Base-by-base conservation (phyloP, 768 basidiomycete genomes). In the Boletus vinaceobasis region DNA sequence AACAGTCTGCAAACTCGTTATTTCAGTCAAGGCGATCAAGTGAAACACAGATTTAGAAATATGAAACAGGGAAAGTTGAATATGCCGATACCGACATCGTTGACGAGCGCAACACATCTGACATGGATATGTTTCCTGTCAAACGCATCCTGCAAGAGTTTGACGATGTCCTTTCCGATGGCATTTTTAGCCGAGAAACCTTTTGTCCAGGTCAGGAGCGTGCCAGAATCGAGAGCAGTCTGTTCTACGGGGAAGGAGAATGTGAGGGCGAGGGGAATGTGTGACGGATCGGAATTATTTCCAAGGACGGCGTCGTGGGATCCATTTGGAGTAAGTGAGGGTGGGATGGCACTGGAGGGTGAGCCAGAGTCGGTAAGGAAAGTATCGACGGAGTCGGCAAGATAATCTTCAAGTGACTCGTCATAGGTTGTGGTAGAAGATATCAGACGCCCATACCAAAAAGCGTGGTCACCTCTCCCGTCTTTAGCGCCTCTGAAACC, bases 201-300 rank as follows among this genome's bases (percentile, higher is more conserved):
- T 72, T 98, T 96, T 4, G 92, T 98, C 92, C 92, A 94, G 0
- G 90, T 96, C 35, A 98, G 76, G 57, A 99, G 87, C 56, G 85
- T 90, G 1, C 97, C 97, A 23, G 85, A 84, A 62, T 87, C 87
- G 23, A 98, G 79, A 0, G 97, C 94, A 0, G 92, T 93, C 69
- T 99, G 97, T 64, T 97, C 93, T 29, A 98, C 97, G 2, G 97
- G 97, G 77, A 98, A 97, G 29, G 91, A 94, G 71, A 98, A 99
- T 0, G 97, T 98, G 48, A 99, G 80, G 9, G 96, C 97, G 3
- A 99, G 85, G 31, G 83, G 80, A 37, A 88, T 60, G 46, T 77
- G 73, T 9, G 82, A 74, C 2, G 72, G 62, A 60, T 79, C 74
- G 1, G 69, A 62, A 17, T 57, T 54, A 11, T 58, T 26, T 40